Conservation (phyloP, 306 rosid species). For the Abrus precatorius region DNA sequence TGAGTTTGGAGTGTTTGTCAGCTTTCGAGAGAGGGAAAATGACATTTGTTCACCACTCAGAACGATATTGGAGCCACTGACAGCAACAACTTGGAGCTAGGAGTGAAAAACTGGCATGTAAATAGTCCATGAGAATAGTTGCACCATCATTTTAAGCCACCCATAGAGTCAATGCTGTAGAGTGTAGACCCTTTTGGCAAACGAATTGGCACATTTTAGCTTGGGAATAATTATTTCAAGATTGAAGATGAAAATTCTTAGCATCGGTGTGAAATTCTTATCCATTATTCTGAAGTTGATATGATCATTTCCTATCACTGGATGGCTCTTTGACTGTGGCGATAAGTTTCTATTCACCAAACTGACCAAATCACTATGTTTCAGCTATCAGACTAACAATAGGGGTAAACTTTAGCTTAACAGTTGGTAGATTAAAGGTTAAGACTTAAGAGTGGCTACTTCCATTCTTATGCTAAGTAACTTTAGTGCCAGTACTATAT, state of each 20-base stretch:
- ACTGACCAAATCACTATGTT: background rate
- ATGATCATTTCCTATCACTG: background rate
- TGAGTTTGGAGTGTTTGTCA: background rate
- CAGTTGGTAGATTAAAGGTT: background rate
- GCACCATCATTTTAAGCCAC: conserved; percentile 37
- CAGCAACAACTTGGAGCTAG: background rate
- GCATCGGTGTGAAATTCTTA: conserved; percentile 3
- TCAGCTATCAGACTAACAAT: background rate
- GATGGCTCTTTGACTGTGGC: background rate
- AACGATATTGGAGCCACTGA: background rate
- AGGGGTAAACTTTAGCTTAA: background rate
- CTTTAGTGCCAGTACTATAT: background rate
- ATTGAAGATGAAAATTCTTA: conserved; percentile 28
- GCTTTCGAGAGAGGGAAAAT: background rate
- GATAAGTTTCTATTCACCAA: background rate
- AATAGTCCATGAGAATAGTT: conserved; percentile 13
- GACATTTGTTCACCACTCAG: conserved; percentile 42
- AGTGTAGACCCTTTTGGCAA: conserved; percentile 6
- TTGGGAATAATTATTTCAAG: conserved; percentile 18
- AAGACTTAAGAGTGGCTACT: background rate
- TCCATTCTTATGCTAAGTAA: background rate
- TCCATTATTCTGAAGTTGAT: conserved; percentile 2
- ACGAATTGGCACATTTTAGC: background rate
- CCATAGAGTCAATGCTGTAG: background rate
- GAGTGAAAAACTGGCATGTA: conserved; percentile 1